These are phyloP conservation scores for Kwoniella bestiolae DNA, from an alignment of 768 basidiomycete genomes.

Conservation along the genomic window DNA sequence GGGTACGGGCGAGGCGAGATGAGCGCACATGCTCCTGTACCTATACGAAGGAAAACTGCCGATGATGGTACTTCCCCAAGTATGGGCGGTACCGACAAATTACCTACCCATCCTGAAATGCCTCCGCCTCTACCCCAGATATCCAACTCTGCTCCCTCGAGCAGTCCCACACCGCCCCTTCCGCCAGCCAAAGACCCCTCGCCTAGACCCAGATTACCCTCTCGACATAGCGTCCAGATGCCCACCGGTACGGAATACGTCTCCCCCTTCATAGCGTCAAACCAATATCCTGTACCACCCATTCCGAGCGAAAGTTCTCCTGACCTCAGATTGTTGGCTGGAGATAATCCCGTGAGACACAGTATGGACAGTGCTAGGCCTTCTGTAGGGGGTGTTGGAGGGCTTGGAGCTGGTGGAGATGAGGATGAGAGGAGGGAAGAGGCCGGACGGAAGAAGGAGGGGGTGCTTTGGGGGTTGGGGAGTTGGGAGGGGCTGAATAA, in stretches of 20 bases:
- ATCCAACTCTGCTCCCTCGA: neutral
- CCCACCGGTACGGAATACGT: conserved; percentile 23
- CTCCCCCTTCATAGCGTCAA: conserved; percentile 20
- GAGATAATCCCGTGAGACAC: neutral
- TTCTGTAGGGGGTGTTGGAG: conserved; percentile 30
- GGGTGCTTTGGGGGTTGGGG: conserved; percentile 55
- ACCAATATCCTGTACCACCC: neutral
- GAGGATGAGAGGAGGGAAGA: conserved; percentile 48
- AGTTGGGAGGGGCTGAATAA: conserved; percentile 54
- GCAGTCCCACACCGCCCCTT: conserved; percentile 4
- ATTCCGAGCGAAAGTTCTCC: conserved; percentile 8
- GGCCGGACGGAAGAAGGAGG: conserved; percentile 55
- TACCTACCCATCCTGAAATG: conserved; percentile 20
- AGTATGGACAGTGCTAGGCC: conserved; percentile 14
- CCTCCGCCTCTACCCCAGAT: neutral
- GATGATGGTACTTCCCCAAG: conserved; percentile 9
- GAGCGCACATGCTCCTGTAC: conserved; percentile 2
- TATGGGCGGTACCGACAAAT: neutral
- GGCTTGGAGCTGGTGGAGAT: conserved; percentile 35
- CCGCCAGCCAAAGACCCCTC: neutral
- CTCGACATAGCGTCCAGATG: conserved; percentile 31
- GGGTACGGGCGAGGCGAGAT: neutral
- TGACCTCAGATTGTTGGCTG: conserved; percentile 9
- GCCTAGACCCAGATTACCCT: conserved; percentile 20
- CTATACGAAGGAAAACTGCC: conserved; percentile 3